Percentiles rank a stretch among this genome's conserved stretches.
Evolutionary conservation across 257 asterid species (phyloP).

Genomic region (Lycium ferocissimum): DNA sequence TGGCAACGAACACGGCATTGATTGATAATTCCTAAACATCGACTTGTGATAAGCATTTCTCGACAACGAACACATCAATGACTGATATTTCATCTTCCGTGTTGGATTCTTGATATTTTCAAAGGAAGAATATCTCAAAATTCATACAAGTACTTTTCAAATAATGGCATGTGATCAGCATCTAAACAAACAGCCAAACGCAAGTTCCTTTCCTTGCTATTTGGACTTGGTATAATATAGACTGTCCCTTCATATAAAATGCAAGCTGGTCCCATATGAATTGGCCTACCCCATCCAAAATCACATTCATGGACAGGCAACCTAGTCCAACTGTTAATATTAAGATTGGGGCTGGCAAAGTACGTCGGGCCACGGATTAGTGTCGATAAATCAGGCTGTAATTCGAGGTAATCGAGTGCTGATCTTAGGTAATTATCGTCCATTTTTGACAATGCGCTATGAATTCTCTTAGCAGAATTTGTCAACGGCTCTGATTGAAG

Average conservation of each 20-base stretch:
- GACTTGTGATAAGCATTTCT: neutral
- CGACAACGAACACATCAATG: neutral
- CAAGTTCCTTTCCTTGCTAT: conserved; percentile 55
- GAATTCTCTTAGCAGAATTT: conserved; percentile 52
- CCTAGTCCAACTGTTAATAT: conserved; percentile 78
- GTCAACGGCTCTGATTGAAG: conserved; percentile 51
- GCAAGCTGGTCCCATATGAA: conserved; percentile 72
- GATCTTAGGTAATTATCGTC: conserved; percentile 57
- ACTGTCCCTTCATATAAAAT: conserved; percentile 71
- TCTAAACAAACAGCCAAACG: conserved; percentile 73
- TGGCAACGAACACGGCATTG: neutral
- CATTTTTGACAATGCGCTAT: conserved; percentile 57
- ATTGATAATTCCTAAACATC: no score
- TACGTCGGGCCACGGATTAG: conserved; percentile 58
- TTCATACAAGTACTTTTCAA: conserved; percentile 63
- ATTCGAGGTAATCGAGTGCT: conserved; percentile 61
- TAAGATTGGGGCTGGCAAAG: conserved; percentile 75
- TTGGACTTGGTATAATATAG: conserved; percentile 58
- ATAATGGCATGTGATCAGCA: conserved; percentile 57
- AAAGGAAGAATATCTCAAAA: conserved; percentile 15
- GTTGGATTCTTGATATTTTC: neutral
- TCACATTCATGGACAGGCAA: conserved; percentile 74
- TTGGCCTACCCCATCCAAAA: conserved; percentile 89
- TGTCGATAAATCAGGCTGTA: conserved; percentile 61
- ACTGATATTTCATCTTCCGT: neutral